A percentile compares a stretch with the other conserved stretches of the same genome.
phyloP scores from a whole-genome alignment of 352 stramenopile genomes.

The Globisporangium okanoganense region DNA sequence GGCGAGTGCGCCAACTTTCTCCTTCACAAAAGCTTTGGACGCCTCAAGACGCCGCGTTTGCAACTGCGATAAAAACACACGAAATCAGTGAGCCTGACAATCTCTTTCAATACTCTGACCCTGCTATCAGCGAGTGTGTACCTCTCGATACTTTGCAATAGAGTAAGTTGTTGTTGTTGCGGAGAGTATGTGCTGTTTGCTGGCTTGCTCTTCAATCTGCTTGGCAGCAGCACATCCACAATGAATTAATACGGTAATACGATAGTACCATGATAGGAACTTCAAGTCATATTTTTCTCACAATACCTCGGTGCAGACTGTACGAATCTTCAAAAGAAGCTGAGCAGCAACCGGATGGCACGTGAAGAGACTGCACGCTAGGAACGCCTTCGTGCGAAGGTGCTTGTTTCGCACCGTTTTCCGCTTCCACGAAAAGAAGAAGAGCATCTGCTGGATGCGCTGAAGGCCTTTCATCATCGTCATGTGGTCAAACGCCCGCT shows the following conservation, averaged over 20 bases:
- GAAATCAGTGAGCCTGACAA: neutral
- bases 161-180: slow-evolving; percentile 3
- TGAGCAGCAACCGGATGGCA: slow-evolving; percentile 34
- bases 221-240: neutral
- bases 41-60: slow-evolving; percentile 16
- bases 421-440: slow-evolving; percentile 73
- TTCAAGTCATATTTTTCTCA: too few relatives aligned
- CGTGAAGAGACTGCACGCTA: slow-evolving; percentile 47
- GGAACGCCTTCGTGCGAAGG: slow-evolving; percentile 26
- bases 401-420: slow-evolving; percentile 43
- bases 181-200: neutral
- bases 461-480: slow-evolving; percentile 54
- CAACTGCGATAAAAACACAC: slow-evolving; percentile 10
- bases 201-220: slow-evolving; percentile 17
- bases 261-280: too few relatives aligned
- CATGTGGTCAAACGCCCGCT: slow-evolving; percentile 71
- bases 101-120: too few relatives aligned
- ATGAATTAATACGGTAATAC: neutral
- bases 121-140: neutral
- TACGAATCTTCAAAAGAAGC: slow-evolving; percentile 33
- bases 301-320: slow-evolving; percentile 23
- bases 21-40: slow-evolving; percentile 13
- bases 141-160: slow-evolving; percentile 9
- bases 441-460: slow-evolving; percentile 66
- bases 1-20: slow-evolving; percentile 22